These are phyloP conservation scores for Arthrobotrys iridis DNA, from an alignment of 2,329 filamentous ascomycete species.

Conservation along the genomic window DNA sequence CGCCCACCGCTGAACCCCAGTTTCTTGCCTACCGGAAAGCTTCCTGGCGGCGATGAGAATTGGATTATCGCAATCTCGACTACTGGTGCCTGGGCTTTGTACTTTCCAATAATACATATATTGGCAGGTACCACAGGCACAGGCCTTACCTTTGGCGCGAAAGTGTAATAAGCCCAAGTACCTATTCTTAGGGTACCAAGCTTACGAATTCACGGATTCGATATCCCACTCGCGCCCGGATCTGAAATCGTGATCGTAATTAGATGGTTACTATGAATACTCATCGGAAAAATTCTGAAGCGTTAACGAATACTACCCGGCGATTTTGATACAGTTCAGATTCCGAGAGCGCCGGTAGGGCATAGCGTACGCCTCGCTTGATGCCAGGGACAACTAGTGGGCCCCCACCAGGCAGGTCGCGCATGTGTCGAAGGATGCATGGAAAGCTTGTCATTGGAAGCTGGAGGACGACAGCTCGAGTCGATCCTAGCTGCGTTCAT, in stretches of 20 bases:
- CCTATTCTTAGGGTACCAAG: conserved; percentile 49
- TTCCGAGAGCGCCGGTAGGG: conserved; percentile 33
- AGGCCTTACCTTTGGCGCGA: conserved; percentile 25
- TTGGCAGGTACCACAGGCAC: conserved; percentile 31
- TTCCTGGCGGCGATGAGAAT: conserved; percentile 23
- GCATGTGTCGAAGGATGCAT: conserved; percentile 50
- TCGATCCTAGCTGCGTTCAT: background rate
- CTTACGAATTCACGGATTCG: conserved; percentile 13
- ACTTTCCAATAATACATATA: conserved; percentile 40
- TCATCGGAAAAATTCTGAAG: conserved; percentile 29
- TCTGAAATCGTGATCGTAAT: conserved; percentile 10
- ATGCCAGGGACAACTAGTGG: conserved; percentile 18
- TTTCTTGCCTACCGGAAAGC: background rate
- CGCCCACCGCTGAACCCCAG: conserved; percentile 38
- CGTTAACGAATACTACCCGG: conserved; percentile 20
- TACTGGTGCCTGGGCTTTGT: conserved; percentile 29
- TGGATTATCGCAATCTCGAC: conserved; percentile 48
- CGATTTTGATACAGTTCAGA: conserved; percentile 31
- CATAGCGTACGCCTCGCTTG: conserved; percentile 48
- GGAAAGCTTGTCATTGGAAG: conserved; percentile 53
- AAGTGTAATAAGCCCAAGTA: conserved; percentile 42
- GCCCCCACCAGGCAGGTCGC: conserved; percentile 24
- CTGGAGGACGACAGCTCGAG: conserved; percentile 36
- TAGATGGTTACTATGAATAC: conserved; percentile 52
- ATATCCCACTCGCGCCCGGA: conserved; percentile 34